phyloP scores from a whole-genome alignment of 2,329 filamentous ascomycete species.

The Phaeosphaeria sp. region DNA sequence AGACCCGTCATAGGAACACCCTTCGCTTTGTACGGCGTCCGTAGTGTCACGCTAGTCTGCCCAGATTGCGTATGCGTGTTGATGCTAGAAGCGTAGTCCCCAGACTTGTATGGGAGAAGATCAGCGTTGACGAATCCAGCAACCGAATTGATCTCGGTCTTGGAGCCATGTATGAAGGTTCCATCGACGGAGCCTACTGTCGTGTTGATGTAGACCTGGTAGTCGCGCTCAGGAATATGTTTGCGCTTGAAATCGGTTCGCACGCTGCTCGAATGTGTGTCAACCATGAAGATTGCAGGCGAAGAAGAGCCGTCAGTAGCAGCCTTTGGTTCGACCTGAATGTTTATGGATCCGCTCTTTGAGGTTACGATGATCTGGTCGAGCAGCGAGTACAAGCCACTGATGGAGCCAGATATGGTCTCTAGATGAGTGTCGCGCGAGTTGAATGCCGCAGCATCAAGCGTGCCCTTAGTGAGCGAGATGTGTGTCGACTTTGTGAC shows the following conservation, averaged over 20 bases:
- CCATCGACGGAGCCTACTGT: constrained; percentile 48
- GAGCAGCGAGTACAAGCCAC: constrained; percentile 49
- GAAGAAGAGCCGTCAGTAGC: constrained; percentile 31
- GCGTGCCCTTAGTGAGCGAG: constrained; percentile 42
- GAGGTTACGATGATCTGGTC: constrained; percentile 51
- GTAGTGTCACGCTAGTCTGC: constrained; percentile 41
- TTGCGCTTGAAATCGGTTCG: constrained; percentile 43
- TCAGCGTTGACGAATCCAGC: constrained; percentile 49
- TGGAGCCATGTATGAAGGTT: constrained; percentile 54
- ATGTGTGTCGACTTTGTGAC: constrained; percentile 43
- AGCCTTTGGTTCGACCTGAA: constrained; percentile 48
- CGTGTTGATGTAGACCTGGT: constrained; percentile 48
- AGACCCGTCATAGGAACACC: constrained; percentile 35
- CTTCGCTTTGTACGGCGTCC: constrained; percentile 39
- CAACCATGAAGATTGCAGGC: constrained; percentile 47
- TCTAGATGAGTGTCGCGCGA: constrained; percentile 50
- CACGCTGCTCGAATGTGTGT: constrained; percentile 47
- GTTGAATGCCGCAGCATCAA: constrained; percentile 41
- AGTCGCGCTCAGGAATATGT: constrained; percentile 50
- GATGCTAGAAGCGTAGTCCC: constrained; percentile 36
- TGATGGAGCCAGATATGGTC: constrained; percentile 50
- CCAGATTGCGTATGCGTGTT: constrained; percentile 45
- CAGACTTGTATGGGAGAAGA: constrained; percentile 45
- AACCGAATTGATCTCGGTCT: constrained; percentile 43
- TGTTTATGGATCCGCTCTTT: constrained; percentile 49